These are phyloP conservation scores for Edaphochlamys debaryana DNA, from an alignment of 139 green algal species.

Conservation along the genomic window DNA sequence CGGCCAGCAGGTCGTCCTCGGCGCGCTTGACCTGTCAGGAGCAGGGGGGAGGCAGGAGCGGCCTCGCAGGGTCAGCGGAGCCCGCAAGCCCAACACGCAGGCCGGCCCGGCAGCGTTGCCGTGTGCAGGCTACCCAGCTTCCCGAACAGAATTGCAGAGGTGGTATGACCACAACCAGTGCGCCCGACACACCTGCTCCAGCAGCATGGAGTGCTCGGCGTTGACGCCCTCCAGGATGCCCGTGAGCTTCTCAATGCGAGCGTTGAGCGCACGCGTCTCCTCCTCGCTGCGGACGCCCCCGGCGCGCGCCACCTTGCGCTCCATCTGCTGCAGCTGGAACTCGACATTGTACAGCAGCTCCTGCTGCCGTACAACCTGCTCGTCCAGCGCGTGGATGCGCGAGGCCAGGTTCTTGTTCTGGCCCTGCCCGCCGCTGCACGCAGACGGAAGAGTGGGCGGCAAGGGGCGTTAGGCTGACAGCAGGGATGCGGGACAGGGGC, in stretches of 20 bases:
- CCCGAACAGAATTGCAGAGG: too few species aligned
- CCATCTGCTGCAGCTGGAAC: conserved; percentile 86
- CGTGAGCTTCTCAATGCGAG: conserved; percentile 72
- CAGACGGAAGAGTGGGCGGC: neutral
- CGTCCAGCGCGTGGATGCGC: conserved; percentile 68
- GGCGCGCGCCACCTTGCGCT: conserved; percentile 82
- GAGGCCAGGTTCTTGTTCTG: conserved; percentile 82
- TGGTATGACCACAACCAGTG: too few species aligned
- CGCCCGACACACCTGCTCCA: conserved; percentile 55
- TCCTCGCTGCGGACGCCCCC: conserved; percentile 80
- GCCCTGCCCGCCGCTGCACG: conserved; percentile 62
- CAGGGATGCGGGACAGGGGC: too few species aligned
- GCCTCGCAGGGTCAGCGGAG: too few species aligned
- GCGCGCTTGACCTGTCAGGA: conserved; percentile 74
- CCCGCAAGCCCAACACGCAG: too few species aligned
- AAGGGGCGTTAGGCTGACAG: too few species aligned
- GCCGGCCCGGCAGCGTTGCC: too few species aligned
- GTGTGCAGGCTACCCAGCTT: too few species aligned
- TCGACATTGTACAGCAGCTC: conserved; percentile 90
- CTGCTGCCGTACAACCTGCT: conserved; percentile 80
- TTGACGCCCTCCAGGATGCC: conserved; percentile 66
- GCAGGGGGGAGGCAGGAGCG: neutral
- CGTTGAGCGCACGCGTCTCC: conserved; percentile 80
- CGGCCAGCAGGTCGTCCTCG: conserved; percentile 76
- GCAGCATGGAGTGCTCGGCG: conserved; percentile 77